phyloP scores from a whole-genome alignment of 78 protist species.

The Dictyostelium purpureum region DNA sequence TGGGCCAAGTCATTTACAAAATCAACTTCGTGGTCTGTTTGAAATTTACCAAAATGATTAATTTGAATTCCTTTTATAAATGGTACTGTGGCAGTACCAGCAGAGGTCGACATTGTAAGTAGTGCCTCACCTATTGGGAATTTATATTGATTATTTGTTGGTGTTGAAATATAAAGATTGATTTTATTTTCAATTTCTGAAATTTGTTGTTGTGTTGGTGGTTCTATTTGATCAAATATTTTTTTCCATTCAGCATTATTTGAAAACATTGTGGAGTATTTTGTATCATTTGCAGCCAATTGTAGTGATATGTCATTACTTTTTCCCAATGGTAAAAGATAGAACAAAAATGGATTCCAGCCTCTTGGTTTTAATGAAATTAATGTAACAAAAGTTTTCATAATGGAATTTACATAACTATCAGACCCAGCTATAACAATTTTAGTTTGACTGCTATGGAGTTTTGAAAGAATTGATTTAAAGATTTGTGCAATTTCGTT shows the following conservation, averaged over 20 bases:
- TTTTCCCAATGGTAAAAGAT: slow-evolving; percentile 62
- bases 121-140: slow-evolving; percentile 70
- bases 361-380: slow-evolving; percentile 57
- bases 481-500: not conserved
- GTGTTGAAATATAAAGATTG: not conserved
- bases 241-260: slow-evolving; percentile 45
- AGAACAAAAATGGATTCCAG: slow-evolving; percentile 65
- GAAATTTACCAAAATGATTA: not conserved
- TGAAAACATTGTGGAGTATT: slow-evolving; percentile 20
- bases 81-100: slow-evolving; percentile 17
- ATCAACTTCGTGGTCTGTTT: not conserved
- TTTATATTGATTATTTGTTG: not conserved
- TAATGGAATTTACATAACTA: slow-evolving; percentile 13
- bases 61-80: slow-evolving; percentile 54
- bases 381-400: slow-evolving; percentile 16
- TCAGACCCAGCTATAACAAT: slow-evolving; percentile 53
- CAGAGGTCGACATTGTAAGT: not conserved
- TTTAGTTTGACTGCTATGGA: not conserved
- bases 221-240: slow-evolving; percentile 16
- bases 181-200: slow-evolving; percentile 35
- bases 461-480: not conserved
- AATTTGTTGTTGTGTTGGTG: not conserved
- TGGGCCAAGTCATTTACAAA: not conserved
- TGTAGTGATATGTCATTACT: slow-evolving; percentile 46
- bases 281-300: slow-evolving; percentile 24